phyloP scores from a whole-genome alignment of 306 rosid genomes.

The Boehmeria nivea region DNA sequence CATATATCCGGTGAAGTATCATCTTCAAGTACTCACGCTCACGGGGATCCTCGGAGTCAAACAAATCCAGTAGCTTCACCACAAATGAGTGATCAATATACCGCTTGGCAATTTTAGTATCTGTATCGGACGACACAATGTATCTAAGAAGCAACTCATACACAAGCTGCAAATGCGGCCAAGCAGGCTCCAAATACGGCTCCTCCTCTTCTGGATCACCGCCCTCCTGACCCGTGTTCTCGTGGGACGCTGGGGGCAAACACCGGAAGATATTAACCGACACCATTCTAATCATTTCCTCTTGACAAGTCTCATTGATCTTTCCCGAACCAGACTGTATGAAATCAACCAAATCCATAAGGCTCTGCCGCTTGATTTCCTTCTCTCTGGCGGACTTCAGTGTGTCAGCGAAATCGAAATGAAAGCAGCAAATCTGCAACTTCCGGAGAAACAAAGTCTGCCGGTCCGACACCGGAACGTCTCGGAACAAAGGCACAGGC shows the following conservation, averaged over 20 bases:
- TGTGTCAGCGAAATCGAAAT: constrained; percentile 69
- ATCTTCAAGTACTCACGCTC: constrained; percentile 97
- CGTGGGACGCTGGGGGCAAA: constrained; percentile 80
- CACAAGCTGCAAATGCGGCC: constrained; percentile 94
- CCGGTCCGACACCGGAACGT: constrained; percentile 57
- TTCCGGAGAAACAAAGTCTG: constrained; percentile 62
- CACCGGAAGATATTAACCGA: constrained; percentile 81
- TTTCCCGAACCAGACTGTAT: constrained; percentile 92
- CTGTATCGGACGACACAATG: constrained; percentile 86
- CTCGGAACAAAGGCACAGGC: constrained; percentile 63
- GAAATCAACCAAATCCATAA: constrained; percentile 80
- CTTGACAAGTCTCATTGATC: constrained; percentile 75
- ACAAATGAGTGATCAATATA: constrained; percentile 93
- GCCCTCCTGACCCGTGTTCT: constrained; percentile 71
- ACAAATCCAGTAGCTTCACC: constrained; percentile 75
- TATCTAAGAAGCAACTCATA: constrained; percentile 86
- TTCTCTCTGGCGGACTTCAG: constrained; percentile 68
- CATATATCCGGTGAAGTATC: constrained; percentile 87
- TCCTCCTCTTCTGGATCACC: constrained; percentile 92
- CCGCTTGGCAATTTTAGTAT: constrained; percentile 82
- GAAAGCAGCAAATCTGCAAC: constrained; percentile 59
- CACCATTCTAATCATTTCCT: constrained; percentile 86
- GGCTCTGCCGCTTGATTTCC: constrained; percentile 78
- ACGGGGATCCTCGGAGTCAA: constrained; percentile 82
- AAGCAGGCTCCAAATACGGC: constrained; percentile 67